phyloP scores from a whole-genome alignment of 2,329 filamentous ascomycete genomes.

The Karstenula rhodostoma region DNA sequence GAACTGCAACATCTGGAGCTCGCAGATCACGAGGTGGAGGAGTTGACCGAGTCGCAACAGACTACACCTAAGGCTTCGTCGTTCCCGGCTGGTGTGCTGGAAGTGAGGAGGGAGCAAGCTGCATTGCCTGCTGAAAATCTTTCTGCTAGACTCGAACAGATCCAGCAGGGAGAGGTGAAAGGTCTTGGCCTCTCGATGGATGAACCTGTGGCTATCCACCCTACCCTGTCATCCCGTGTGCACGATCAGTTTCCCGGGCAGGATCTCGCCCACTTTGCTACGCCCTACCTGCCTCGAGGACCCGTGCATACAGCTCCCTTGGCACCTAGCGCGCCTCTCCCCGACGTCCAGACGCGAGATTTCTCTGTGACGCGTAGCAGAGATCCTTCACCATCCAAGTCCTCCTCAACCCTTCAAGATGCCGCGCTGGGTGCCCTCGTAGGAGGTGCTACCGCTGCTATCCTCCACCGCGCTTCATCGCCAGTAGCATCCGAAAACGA shows the following conservation, averaged over 20 bases:
- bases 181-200: slow-evolving; percentile 23
- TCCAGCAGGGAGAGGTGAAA: slow-evolving; percentile 17
- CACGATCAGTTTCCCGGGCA: slow-evolving; percentile 68
- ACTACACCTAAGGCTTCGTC: slow-evolving; percentile 72
- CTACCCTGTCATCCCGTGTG: slow-evolving; percentile 57
- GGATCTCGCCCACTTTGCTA: slow-evolving; percentile 55
- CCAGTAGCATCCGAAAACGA: slow-evolving; percentile 26
- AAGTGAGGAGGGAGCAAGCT: slow-evolving; percentile 11
- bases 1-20: slow-evolving; percentile 35
- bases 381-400: slow-evolving; percentile 28
- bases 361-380: slow-evolving; percentile 16
- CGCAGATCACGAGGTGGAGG: slow-evolving; percentile 45
- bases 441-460: slow-evolving; percentile 34
- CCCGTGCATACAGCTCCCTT: slow-evolving; percentile 47
- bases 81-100: slow-evolving; percentile 46
- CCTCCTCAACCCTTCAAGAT: slow-evolving; percentile 37
- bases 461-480: slow-evolving; percentile 27
- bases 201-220: slow-evolving; percentile 26
- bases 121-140: slow-evolving; percentile 33
- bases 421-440: slow-evolving; percentile 39
- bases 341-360: slow-evolving; percentile 37
- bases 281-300: slow-evolving; percentile 55
- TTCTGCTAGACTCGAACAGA: slow-evolving; percentile 33
- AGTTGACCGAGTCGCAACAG: slow-evolving; percentile 69
- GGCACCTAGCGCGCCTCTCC: slow-evolving; percentile 31